A percentile compares a stretch with the other conserved stretches of the same genome.
phyloP scores from a whole-genome alignment of 1,284 basidiomycete species.

The Malassezia brasiliensis region DNA sequence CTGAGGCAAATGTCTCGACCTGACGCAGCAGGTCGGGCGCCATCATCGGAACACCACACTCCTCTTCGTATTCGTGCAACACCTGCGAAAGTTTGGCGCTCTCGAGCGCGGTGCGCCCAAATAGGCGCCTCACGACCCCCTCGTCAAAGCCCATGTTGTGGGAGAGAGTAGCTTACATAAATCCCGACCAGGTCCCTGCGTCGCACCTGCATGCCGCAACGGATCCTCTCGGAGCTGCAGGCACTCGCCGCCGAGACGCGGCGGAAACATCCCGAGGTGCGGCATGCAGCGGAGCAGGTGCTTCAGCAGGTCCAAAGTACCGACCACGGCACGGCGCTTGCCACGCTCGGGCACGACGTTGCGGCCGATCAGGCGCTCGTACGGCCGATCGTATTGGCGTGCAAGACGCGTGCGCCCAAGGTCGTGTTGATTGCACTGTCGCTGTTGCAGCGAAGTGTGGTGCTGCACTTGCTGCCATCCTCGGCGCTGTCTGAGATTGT shows the following conservation, averaged over 20 bases:
- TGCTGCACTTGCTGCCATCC: slow-evolving; percentile 54
- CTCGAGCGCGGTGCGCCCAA: neutral
- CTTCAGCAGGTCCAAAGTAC: slow-evolving; percentile 28
- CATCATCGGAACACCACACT: neutral
- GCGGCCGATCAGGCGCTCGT: slow-evolving; percentile 60
- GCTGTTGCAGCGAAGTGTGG: slow-evolving; percentile 79
- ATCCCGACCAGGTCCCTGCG: neutral
- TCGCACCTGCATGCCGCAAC: slow-evolving; percentile 31
- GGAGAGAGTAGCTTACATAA: neutral
- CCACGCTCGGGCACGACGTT: slow-evolving; percentile 7
- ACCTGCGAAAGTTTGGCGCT: slow-evolving; percentile 1
- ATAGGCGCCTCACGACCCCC: slow-evolving; percentile 11
- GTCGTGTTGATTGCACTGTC: slow-evolving; percentile 83
- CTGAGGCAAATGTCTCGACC: slow-evolving; percentile 2
- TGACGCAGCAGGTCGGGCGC: neutral
- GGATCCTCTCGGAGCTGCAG: slow-evolving; percentile 39
- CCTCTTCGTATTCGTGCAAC: slow-evolving; percentile 1
- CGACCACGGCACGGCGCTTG: slow-evolving; percentile 12
- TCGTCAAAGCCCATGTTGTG: slow-evolving; percentile 4
- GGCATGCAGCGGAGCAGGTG: slow-evolving; percentile 29
- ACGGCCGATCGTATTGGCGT: slow-evolving; percentile 83
- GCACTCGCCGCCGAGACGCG: slow-evolving; percentile 39
- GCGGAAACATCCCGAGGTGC: slow-evolving; percentile 43
- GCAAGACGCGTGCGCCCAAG: slow-evolving; percentile 83
- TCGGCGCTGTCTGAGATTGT: slow-evolving; percentile 22